Conservation (phyloP, 2,329 filamentous ascomycete species). For the Penicillium palitans region DNA sequence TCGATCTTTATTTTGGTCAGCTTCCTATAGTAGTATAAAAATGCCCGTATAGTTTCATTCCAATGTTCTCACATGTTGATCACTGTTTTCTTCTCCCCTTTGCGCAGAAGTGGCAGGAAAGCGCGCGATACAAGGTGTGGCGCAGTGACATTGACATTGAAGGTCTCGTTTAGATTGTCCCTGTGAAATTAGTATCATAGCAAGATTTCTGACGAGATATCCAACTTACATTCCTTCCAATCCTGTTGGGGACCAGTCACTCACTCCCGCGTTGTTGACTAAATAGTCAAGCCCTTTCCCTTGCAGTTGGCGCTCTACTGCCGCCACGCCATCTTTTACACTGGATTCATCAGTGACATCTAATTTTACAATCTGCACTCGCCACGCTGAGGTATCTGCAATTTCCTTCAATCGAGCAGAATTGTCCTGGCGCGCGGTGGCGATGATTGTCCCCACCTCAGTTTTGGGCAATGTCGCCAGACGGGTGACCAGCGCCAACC, state of each 20-base stretch:
- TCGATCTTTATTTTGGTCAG: constrained; percentile 33
- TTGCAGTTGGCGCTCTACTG: constrained; percentile 36
- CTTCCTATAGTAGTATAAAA: background rate
- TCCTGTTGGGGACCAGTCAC: constrained; percentile 18
- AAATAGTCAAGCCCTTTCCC: constrained; percentile 50
- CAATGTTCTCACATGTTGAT: constrained; percentile 44
- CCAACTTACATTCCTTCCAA: constrained; percentile 28
- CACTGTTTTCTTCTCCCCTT: constrained; percentile 46
- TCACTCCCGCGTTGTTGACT: constrained; percentile 48
- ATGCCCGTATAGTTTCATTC: background rate
- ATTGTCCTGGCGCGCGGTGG: constrained; percentile 41
- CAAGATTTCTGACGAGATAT: background rate
- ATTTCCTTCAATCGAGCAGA: constrained; percentile 37
- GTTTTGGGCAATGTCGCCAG: constrained; percentile 33
- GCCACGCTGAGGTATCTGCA: constrained; percentile 34
- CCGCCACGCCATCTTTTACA: constrained; percentile 36
- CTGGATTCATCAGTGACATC: constrained; percentile 40
- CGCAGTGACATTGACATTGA: constrained; percentile 46
- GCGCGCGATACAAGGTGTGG: constrained; percentile 43
- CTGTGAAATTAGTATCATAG: constrained; percentile 12
- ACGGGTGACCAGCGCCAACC: constrained; percentile 36
- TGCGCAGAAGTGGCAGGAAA: constrained; percentile 43
- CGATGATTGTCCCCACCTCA: constrained; percentile 45
- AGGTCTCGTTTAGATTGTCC: constrained; percentile 41
- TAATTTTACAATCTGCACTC: constrained; percentile 40